Percentiles rank a stretch among this genome's conserved stretches.
phyloP scores from a whole-genome alignment of 1,284 basidiomycete species.

The Ganoderma leucocontextum region DNA sequence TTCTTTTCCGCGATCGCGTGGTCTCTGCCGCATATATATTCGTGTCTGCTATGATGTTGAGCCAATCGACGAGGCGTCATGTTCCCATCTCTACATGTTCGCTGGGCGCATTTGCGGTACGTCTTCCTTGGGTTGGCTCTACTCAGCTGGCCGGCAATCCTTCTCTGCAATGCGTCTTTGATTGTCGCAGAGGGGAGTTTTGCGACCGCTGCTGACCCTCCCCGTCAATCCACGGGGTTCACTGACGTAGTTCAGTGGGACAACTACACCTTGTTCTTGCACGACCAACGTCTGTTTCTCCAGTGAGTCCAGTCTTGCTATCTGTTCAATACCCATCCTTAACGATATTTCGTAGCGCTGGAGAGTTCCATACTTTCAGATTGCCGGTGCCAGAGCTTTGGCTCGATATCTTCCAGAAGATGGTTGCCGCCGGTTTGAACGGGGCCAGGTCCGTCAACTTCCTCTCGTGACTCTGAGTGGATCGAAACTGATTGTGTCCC shows the following conservation, averaged over 20 bases:
- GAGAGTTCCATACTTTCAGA: constrained; percentile 87
- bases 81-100: not conserved
- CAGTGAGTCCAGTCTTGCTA: constrained; percentile 48
- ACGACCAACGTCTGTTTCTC: constrained; percentile 49
- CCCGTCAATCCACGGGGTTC: constrained; percentile 40
- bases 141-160: not conserved
- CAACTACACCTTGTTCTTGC: constrained; percentile 43
- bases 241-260: constrained; percentile 44
- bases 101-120: not conserved
- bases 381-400: constrained; percentile 83
- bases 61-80: not conserved
- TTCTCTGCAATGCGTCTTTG: not conserved
- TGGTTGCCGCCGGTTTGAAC: constrained; percentile 83
- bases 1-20: not conserved
- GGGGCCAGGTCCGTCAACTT: constrained; percentile 49
- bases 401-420: constrained; percentile 84
- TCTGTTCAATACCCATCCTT: not conserved
- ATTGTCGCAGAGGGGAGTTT: not conserved
- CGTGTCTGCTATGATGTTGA: not conserved
- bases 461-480: not conserved
- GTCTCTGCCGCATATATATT: not conserved
- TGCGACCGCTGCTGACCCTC: constrained; percentile 30
- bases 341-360: constrained; percentile 55
- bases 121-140: not conserved
- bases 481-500: not conserved